Conservation (phyloP, 768 basidiomycete species). For the Cystofilobasidium capitatum region DNA sequence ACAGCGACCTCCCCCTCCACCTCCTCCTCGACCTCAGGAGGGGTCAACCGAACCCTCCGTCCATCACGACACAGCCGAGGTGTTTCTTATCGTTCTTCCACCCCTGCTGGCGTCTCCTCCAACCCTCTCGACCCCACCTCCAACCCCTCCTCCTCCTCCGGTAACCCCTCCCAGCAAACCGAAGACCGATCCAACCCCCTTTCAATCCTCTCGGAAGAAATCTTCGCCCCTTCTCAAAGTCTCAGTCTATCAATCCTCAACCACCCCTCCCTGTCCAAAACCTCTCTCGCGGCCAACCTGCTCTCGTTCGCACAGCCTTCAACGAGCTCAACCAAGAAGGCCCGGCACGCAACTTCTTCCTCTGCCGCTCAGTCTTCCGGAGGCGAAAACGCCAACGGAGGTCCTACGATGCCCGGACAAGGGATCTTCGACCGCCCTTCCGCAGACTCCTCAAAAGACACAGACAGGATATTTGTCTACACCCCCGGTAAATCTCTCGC, state of each 20-base stretch:
- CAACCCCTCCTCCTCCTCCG: not conserved
- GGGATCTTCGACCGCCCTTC: conserved; percentile 31
- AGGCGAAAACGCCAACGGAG: conserved; percentile 28
- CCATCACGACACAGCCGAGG: not conserved
- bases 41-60: not conserved
- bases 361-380: not conserved
- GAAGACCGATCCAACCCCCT: not conserved
- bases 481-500: conserved; percentile 32
- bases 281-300: conserved; percentile 21
- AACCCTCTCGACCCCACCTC: not conserved
- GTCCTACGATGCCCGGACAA: conserved; percentile 28
- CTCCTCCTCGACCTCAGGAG: not conserved
- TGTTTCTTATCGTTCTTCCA: too few relatives aligned
- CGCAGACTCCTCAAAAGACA: conserved; percentile 30
- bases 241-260: conserved; percentile 23
- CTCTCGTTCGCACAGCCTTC: conserved; percentile 13
- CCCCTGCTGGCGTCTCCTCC: conserved; percentile 6
- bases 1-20: not conserved
- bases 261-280: conserved; percentile 24
- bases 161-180: not conserved
- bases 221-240: conserved; percentile 7
- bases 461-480: conserved; percentile 22
- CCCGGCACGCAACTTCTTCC: not conserved
- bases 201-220: conserved; percentile 10
- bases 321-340: not conserved